Conservation (phyloP, 2,329 filamentous ascomycete genomes). For the Pleurostoma richardsiae region DNA sequence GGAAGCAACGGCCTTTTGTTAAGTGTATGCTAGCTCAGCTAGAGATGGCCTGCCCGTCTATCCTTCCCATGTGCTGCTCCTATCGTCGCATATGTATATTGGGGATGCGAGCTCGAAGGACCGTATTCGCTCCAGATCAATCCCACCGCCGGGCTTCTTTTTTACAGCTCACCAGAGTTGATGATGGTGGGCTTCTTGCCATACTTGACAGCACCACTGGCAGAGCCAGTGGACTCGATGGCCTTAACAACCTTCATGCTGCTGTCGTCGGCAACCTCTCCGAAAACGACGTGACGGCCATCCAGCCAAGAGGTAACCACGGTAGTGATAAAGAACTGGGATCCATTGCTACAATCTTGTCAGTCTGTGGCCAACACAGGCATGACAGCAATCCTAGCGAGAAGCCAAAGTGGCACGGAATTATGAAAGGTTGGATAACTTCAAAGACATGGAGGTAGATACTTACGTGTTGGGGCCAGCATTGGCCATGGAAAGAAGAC, state of each 20-base stretch:
- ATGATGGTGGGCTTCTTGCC: slow-evolving; percentile 54
- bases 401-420: not conserved
- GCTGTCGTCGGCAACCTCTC: slow-evolving; percentile 56
- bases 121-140: not conserved
- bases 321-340: slow-evolving; percentile 97
- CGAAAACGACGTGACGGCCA: slow-evolving; percentile 80
- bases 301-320: slow-evolving; percentile 84
- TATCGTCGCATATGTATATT: not conserved
- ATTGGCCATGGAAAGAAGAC: slow-evolving; percentile 92
- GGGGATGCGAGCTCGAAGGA: no score
- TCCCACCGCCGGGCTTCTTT: no score
- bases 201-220: slow-evolving; percentile 51
- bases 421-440: not conserved
- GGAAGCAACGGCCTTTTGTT: no score
- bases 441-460: not conserved
- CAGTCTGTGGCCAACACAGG: not conserved
- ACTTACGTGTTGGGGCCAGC: slow-evolving; percentile 86
- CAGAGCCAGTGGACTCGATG: slow-evolving; percentile 55
- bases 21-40: no score
- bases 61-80: not conserved
- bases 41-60: no score
- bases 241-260: slow-evolving; percentile 52
- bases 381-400: not conserved
- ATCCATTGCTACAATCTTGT: slow-evolving; percentile 71
- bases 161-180: slow-evolving; percentile 45